A percentile compares a stretch with the other conserved stretches of the same genome.
Conservation (phyloP, 2,329 filamentous ascomycete species). For the Microsporum ferrugineum region DNA sequence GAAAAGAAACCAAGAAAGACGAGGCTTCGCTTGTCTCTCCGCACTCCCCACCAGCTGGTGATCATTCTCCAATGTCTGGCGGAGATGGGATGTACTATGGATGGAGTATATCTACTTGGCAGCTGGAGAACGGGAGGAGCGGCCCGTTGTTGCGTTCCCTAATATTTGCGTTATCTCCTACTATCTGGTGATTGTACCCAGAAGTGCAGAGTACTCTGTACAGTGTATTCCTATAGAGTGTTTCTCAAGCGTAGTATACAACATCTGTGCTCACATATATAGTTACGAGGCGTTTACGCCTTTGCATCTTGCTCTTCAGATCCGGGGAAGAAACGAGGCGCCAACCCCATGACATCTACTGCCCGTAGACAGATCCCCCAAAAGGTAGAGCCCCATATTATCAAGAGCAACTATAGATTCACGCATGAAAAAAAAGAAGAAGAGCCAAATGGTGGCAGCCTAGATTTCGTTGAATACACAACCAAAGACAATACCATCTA, state of each 20-base stretch:
- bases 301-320: background rate
- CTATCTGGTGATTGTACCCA: background rate
- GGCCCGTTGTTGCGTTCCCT: background rate
- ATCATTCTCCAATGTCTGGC: background rate
- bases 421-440: background rate
- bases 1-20: background rate
- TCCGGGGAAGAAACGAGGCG: background rate
- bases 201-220: background rate
- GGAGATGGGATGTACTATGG: background rate
- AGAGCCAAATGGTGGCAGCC: too few relatives aligned
- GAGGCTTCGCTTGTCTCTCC: background rate
- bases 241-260: too few relatives aligned
- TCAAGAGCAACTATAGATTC: background rate
- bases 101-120: background rate
- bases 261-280: background rate
- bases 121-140: constrained; percentile 1
- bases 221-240: background rate
- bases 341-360: background rate
- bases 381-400: background rate
- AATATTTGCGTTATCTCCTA: background rate
- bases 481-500: too few relatives aligned
- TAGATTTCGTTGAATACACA: too few relatives aligned
- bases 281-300: background rate
- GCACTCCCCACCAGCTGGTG: background rate
- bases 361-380: background rate